phyloP scores from a whole-genome alignment of 768 basidiomycete species.

The Hydnum rufescens region DNA sequence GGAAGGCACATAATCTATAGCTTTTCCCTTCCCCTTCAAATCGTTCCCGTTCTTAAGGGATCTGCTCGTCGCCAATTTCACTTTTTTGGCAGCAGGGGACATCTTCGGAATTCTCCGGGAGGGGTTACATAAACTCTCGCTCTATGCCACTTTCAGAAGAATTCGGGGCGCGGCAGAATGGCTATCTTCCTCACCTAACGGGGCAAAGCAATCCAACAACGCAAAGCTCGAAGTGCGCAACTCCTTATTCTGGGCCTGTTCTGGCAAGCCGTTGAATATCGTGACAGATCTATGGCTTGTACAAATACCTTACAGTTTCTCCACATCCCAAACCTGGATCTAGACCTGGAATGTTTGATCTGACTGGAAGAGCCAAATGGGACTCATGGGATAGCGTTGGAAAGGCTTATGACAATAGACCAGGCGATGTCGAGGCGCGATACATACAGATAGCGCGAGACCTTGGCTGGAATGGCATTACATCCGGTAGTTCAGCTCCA shows the following conservation, averaged over 20 bases:
- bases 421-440: constrained; percentile 29
- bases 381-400: constrained; percentile 51
- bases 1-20: not conserved
- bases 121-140: too few relatives aligned
- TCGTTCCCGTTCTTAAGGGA: too few relatives aligned
- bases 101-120: too few relatives aligned
- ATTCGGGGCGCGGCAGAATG: constrained; percentile 12
- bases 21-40: too few relatives aligned
- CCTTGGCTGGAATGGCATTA: constrained; percentile 37
- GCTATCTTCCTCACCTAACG: constrained; percentile 10
- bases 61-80: not conserved
- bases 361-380: constrained; percentile 70
- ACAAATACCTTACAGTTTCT: constrained; percentile 52
- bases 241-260: not conserved
- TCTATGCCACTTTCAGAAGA: constrained; percentile 5
- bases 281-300: constrained; percentile 60
- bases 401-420: constrained; percentile 23
- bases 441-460: constrained; percentile 49
- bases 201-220: not conserved
- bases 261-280: not conserved
- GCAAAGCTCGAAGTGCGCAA: not conserved
- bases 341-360: constrained; percentile 59
- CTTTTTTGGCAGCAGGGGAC: too few relatives aligned
- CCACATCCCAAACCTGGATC: constrained; percentile 28
- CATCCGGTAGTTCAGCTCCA: too few relatives aligned